Percentiles rank a stretch among this genome's conserved stretches.
Evolutionary conservation across 768 basidiomycete species (phyloP).

Genomic region (Boletellus sp.): DNA sequence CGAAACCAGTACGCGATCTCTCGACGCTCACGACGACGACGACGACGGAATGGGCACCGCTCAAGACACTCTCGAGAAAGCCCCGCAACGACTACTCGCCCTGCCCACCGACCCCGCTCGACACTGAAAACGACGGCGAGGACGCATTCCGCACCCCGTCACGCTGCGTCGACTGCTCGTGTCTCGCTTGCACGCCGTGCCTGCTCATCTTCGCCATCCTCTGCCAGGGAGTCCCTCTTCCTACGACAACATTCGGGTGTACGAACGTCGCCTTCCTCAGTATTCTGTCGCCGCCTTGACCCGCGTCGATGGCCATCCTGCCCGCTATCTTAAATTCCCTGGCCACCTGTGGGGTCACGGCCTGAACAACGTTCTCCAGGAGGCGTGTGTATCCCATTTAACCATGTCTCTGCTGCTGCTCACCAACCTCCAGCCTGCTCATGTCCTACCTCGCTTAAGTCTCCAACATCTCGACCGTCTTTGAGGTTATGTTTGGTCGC

Average conservation of each 20-base stretch:
- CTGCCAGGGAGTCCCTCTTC: slow-evolving; percentile 29
- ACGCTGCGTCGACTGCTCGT: slow-evolving; percentile 31
- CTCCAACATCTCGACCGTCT: no score
- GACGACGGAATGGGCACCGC: slow-evolving; percentile 4
- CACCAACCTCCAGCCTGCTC: background rate
- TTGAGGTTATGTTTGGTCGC: slow-evolving; percentile 9
- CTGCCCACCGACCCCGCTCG: slow-evolving; percentile 10
- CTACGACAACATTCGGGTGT: no score
- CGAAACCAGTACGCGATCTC: no score
- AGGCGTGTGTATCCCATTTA: no score
- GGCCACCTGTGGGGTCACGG: no score
- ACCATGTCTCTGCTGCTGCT: background rate
- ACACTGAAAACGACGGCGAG: slow-evolving; percentile 10
- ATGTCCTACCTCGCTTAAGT: no score
- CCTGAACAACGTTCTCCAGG: slow-evolving; percentile 26
- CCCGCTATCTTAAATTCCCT: slow-evolving; percentile 9
- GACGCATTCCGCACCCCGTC: slow-evolving; percentile 10
- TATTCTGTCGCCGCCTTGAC: no score
- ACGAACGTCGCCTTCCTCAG: no score
- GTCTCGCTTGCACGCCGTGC: slow-evolving; percentile 18
- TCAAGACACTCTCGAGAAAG: slow-evolving; percentile 2
- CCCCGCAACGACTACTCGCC: slow-evolving; percentile 8
- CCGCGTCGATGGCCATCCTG: no score
- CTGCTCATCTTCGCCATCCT: slow-evolving; percentile 30
- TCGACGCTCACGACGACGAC: background rate